Evolutionary conservation across 2,329 filamentous ascomycete genomes (phyloP).

Genomic region (Colletotrichum kahawae): DNA sequence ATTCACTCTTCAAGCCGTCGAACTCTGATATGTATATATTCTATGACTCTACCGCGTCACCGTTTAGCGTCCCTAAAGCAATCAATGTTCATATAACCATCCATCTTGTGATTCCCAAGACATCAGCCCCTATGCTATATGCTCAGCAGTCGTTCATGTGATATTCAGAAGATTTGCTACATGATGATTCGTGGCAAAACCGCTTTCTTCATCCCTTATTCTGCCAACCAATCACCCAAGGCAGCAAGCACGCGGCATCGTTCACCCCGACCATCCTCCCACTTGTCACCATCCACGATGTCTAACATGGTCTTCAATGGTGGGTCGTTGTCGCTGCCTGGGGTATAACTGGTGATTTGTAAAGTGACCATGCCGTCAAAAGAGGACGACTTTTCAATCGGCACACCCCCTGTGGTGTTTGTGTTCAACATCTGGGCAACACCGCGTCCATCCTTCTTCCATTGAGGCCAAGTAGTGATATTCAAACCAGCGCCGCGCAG

Average conservation of each 20-base stretch:
- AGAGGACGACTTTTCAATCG: neutral
- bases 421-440: neutral
- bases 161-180: neutral
- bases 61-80: neutral
- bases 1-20: rapidly evolving
- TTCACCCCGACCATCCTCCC: constrained; percentile 9
- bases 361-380: constrained; percentile 14
- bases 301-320: neutral
- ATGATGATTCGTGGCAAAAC: neutral
- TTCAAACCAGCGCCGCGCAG: neutral
- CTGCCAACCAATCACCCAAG: neutral
- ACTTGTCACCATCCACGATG: neutral
- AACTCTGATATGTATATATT: neutral
- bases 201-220: neutral
- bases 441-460: neutral
- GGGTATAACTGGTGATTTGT: neutral
- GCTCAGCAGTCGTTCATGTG: neutral
- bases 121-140: neutral
- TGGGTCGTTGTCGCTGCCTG: neutral
- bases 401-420: constrained; percentile 4
- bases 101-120: neutral
- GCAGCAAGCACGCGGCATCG: neutral
- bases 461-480: neutral
- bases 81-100: neutral
- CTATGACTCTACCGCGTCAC: neutral